Evolutionary conservation across 75 land plant genomes (phyloP), one percentile per base, ranked within the genome.

Genomic region (Gnetum montanum): DNA sequence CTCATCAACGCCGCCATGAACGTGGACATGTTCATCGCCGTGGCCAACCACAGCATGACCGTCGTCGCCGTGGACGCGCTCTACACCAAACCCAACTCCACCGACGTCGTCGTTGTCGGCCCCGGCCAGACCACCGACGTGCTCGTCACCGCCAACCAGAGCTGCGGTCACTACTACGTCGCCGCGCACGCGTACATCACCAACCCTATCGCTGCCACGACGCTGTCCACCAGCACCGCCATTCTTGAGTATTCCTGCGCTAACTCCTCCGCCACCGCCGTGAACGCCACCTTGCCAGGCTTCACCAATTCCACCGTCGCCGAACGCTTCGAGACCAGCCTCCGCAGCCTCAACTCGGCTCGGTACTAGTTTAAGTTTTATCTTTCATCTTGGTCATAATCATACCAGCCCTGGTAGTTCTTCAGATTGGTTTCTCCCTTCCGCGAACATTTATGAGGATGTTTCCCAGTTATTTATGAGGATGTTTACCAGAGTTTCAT

Each of bases 21-120:
- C 37, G 61, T 57, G 23, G 78, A 79, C 46, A 62, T 74, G 20
- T 74, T 69, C 50, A 73, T 79, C 74, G 56, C 69, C 46, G 66
- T 79, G n/a, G 82, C 73, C 19, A 59, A 67, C 49, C 74, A 60
- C 70, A 51, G 37, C 28, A 29, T 67, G 43, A 60, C 62, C 30
- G 60, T 72, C 6, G 75, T 72, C 34, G 75, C 65, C 4, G 69
- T 28, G 4, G 75, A 72, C 41, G 75, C 69, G 0, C 22, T 65
- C 45, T 72, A 72, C 27, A 67, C 70, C 0, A 78, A 74, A 35
- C 81, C 85, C 8, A 77, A 73, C 37, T 33, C 43, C 29, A 68
- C 74, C 15, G 19, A 44, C 33, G 54, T 53, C 43, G 66, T 60
- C 24, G 38, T 47, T 2, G 59, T 64, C 10, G 57, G 43, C 12